Percentiles rank a stretch among this genome's conserved stretches.
Conservation (phyloP, 2,329 filamentous ascomycete species). For the Penicillium decumbens region DNA sequence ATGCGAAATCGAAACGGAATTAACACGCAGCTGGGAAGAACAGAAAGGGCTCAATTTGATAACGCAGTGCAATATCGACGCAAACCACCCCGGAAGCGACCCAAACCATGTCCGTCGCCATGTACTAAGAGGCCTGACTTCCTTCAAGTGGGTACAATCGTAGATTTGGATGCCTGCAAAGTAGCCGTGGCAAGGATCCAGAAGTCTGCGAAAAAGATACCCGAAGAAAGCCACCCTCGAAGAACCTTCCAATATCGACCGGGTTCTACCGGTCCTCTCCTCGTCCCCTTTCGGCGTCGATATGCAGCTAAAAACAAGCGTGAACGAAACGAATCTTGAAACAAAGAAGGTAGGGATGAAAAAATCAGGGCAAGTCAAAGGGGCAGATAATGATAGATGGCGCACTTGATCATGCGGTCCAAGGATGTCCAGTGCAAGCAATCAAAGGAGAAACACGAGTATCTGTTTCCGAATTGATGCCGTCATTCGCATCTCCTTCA, state of each 20-base stretch:
- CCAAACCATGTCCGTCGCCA: conserved; percentile 46
- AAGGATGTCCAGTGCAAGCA: conserved; percentile 15
- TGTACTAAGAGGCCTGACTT: conserved; percentile 20
- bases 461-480: conserved; percentile 23
- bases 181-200: conserved; percentile 12
- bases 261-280: conserved; percentile 21
- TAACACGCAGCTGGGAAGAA: conserved; percentile 9
- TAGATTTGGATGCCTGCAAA: conserved; percentile 4
- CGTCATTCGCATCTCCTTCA: conserved; percentile 33
- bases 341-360: conserved; percentile 9
- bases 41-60: conserved; percentile 7
- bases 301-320: conserved; percentile 21
- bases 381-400: conserved; percentile 5
- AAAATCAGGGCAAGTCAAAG: conserved; percentile 8
- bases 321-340: conserved; percentile 4
- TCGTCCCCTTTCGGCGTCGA: conserved; percentile 31
- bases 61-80: conserved; percentile 31
- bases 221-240: conserved; percentile 16
- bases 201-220: conserved; percentile 6
- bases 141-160: conserved; percentile 5
- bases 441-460: conserved; percentile 17
- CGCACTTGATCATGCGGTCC: conserved; percentile 14
- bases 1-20: neutral
- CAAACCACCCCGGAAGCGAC: conserved; percentile 47
- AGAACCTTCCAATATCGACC: conserved; percentile 18